Base-by-base conservation (phyloP, 2,329 filamentous ascomycete genomes). In the Botrytis hyacinthi region DNA sequence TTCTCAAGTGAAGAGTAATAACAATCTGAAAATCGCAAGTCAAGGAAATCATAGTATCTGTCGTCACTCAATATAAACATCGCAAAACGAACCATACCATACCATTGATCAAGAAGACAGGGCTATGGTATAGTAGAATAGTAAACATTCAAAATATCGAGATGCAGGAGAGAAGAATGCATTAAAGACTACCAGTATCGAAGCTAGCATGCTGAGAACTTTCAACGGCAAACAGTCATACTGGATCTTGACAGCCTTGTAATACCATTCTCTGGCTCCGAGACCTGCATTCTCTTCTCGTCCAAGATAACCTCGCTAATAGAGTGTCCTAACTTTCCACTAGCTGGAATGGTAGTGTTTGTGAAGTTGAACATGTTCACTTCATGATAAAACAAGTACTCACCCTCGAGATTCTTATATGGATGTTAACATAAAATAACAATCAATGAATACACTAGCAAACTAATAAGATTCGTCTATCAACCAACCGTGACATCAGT, bases 81-180 rank as follows among this genome's bases (percentile, higher is more conserved):
- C 14, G 48, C 48, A 51, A 51, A 10, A 51, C 12, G 26, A n/a
- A 29, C 2, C n/a, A 14, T 54, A 16, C 16, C 4, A 4, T 26
- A 12, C 4, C 12, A 29, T n/a, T 29, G 14, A 29, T 10, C 26
- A 54, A 54, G 14, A 54, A 4, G n/a, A 29, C 14, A 29, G n/a
- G n/a, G n/a, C 2, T 7, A 29, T 8, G n/a, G 6, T 18, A 7
- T 8, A 18, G 3, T 29, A 29, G n/a, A 54, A 29, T 8, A 54
- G n/a, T 54, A 29, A 54, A 7, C 5, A 29, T 18, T 29, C 51
- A 8, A 54, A 9, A 18, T 18, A 16, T 57, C 1, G 6, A 29
- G 14, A 29, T 29, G 14, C n/a, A 0, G n/a, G 6, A 18, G 3
- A 57, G 0, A 29, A 4, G 1, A 3, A 18, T 57, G 7, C 6